phyloP scores from a whole-genome alignment of 495 filamentous ascomycete species.

The Aspergillus sclerotioniger region DNA sequence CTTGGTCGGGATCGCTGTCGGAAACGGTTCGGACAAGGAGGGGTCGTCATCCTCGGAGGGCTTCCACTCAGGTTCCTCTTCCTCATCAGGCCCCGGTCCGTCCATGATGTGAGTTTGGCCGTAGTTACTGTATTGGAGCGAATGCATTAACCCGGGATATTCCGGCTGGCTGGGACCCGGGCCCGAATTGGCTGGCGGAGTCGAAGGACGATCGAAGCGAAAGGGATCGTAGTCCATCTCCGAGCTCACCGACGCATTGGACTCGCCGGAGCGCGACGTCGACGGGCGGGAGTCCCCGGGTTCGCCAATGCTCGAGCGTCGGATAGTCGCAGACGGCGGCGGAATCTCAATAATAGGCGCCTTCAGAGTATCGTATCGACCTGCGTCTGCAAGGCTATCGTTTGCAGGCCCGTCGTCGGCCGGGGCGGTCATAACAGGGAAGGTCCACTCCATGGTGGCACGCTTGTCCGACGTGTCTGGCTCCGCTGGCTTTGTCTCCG shows the following conservation, averaged over 20 bases:
- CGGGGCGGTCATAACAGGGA: conserved; percentile 38
- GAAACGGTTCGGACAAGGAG: conserved; percentile 7
- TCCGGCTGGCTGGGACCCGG: conserved; percentile 14
- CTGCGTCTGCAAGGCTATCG: conserved; percentile 18
- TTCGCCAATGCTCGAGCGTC: conserved; percentile 22
- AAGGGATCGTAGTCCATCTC: conserved; percentile 48
- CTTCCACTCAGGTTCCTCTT: conserved; percentile 21
- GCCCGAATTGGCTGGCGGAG: conserved; percentile 19
- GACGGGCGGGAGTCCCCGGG: conserved; percentile 37
- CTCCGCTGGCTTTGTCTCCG: conserved; percentile 3
- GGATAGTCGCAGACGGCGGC: conserved; percentile 17
- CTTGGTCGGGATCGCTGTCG: conserved; percentile 7
- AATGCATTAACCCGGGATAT: conserved; percentile 25
- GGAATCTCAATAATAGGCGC: conserved; percentile 27
- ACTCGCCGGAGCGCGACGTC: conserved; percentile 38
- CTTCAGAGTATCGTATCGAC: conserved; percentile 37
- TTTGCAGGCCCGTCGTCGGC: conserved; percentile 16
- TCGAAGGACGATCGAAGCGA: conserved; percentile 41
- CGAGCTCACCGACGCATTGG: conserved; percentile 27
- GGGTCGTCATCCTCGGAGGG: conserved; percentile 1
- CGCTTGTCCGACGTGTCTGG: conserved; percentile 12
- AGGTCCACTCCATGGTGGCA: conserved; percentile 43
- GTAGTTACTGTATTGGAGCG: conserved; percentile 21
- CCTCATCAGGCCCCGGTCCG: conserved; percentile 44
- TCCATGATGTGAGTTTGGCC: conserved; percentile 28